phyloP scores from a whole-genome alignment of 306 rosid species.

The Cucumis melo region DNA sequence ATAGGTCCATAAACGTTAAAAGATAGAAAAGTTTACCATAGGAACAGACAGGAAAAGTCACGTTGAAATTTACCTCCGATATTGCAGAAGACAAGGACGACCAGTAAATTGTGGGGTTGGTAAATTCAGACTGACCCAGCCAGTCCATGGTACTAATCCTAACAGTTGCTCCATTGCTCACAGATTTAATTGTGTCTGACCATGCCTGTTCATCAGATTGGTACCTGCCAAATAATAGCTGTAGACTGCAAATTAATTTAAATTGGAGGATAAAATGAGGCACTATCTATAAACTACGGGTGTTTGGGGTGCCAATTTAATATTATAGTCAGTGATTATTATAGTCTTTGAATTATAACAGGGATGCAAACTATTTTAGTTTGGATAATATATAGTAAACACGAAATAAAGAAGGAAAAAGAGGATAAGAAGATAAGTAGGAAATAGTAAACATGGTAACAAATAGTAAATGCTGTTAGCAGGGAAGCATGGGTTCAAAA shows the following conservation, averaged over 20 bases:
- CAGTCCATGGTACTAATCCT: slow-evolving; percentile 92
- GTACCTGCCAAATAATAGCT: slow-evolving; percentile 70
- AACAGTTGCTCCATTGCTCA: slow-evolving; percentile 32
- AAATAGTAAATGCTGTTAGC: no score
- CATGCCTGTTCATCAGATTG: slow-evolving; percentile 89
- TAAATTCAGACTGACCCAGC: slow-evolving; percentile 80
- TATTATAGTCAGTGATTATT: no score
- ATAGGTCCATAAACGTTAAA: background rate
- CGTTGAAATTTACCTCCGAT: slow-evolving; percentile 52
- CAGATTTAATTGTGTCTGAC: slow-evolving; percentile 76
- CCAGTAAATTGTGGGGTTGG: slow-evolving; percentile 59
- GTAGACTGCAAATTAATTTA: slow-evolving; percentile 20
- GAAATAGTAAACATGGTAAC: no score
- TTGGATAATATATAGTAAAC: no score
- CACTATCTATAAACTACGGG: background rate
- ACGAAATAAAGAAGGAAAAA: no score
- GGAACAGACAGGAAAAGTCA: background rate
- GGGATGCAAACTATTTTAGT: no score
- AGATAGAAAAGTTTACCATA: background rate
- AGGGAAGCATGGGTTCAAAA: background rate
- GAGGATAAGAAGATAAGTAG: no score
- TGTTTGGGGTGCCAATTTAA: no score
- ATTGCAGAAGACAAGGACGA: slow-evolving; percentile 74
- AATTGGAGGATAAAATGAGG: slow-evolving; percentile 3
- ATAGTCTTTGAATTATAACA: no score